A percentile compares a stretch with the other conserved stretches of the same genome.
Conservation (phyloP, 371 early-diverging fungal species). For the Batrachochytrium dendrobatidis region DNA sequence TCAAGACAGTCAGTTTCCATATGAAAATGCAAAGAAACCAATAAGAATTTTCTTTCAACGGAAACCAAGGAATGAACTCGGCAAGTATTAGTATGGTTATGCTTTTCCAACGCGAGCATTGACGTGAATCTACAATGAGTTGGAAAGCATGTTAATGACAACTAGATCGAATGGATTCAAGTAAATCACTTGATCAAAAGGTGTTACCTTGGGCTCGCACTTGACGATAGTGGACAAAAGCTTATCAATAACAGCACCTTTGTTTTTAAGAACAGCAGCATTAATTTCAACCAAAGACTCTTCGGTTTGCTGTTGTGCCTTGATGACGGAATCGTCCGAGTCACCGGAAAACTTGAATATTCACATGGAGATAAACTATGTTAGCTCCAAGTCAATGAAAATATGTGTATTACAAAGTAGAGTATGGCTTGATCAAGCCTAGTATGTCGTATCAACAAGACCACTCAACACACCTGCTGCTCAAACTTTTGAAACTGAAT, state of each 20-base stretch:
- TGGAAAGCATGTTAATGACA: not conserved
- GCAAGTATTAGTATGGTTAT: too few relatives aligned
- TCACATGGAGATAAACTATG: not conserved
- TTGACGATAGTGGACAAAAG: slow-evolving; percentile 62
- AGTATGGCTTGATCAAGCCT: not conserved
- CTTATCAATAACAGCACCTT: slow-evolving; percentile 61
- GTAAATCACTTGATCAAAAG: not conserved
- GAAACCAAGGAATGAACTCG: too few relatives aligned
- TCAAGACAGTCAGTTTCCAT: too few relatives aligned
- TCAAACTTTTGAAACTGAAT: slow-evolving; percentile 75
- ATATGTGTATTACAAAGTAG: not conserved
- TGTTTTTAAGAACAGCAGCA: slow-evolving; percentile 57
- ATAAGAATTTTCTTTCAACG: too few relatives aligned
- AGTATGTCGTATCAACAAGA: not conserved
- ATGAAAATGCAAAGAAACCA: too few relatives aligned
- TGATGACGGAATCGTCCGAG: slow-evolving; percentile 57
- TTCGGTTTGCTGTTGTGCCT: slow-evolving; percentile 74
- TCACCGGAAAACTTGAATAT: slow-evolving; percentile 49
- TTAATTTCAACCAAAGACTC: slow-evolving; percentile 62
- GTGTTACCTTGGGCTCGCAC: slow-evolving; percentile 59
- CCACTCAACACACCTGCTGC: slow-evolving; percentile 55
- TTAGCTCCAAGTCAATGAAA: not conserved
- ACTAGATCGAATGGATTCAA: not conserved
- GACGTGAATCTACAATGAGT: not conserved
- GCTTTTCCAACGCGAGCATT: not conserved